Percentiles rank a stretch among this genome's conserved stretches.
These are phyloP conservation scores for Barbarea vulgaris DNA, from an alignment of 345 rosid genomes.

Conservation along the genomic window DNA sequence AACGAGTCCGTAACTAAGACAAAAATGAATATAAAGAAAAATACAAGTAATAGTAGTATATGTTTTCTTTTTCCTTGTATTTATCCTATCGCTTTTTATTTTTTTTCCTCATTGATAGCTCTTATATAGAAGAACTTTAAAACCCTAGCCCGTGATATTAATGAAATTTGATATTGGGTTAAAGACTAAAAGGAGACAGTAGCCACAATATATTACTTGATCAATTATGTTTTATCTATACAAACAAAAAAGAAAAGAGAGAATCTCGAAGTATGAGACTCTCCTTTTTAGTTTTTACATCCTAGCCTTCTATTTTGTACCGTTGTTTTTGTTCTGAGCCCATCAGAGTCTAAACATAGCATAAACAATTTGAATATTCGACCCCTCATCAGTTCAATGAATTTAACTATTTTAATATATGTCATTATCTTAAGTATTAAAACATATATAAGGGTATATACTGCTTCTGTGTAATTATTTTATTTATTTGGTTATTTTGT, in stretches of 20 bases:
- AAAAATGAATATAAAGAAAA: background rate
- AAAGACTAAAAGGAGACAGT: conserved; percentile 9
- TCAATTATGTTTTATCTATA: conserved; percentile 9
- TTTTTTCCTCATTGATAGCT: background rate
- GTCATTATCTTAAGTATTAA: conserved; percentile 1
- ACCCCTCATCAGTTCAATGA: conserved; percentile 18
- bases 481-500: conserved; percentile 25
- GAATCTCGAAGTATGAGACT: conserved; percentile 40
- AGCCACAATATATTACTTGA: background rate
- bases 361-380: conserved; percentile 26
- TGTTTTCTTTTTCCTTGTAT: background rate
- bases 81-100: background rate
- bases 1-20: background rate
- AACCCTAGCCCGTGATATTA: conserved; percentile 16
- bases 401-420: background rate
- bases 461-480: conserved; percentile 8
- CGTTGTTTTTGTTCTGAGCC: conserved; percentile 28
- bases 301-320: conserved; percentile 34
- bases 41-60: background rate
- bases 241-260: conserved; percentile 32
- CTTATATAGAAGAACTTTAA: background rate
- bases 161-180: conserved; percentile 9
- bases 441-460: conserved; percentile 9
- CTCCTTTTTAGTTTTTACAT: conserved; percentile 10
- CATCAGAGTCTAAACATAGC: conserved; percentile 10